Evolutionary conservation across 441 rosid species (phyloP), one percentile per base, ranked within the genome.

Genomic region (Biscutella laevigata): DNA sequence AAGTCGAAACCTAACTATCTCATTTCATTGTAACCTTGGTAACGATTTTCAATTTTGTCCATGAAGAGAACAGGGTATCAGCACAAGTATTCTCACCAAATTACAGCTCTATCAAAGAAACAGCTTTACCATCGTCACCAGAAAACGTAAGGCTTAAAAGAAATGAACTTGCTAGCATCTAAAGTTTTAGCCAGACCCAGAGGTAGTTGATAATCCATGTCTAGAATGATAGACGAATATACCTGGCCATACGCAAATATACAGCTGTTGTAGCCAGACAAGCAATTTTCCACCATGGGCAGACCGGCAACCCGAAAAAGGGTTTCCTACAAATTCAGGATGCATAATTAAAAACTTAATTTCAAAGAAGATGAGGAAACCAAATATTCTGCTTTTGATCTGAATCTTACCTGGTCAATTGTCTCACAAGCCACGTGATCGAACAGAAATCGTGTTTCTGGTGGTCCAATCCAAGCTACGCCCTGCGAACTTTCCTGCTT

Each of bases 181-280:
- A 0, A 30, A 30, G 39, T 11, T 19, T 17, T n/a, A 45, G 34
- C 33, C 33, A 25, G 33, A 26, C 2, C 21, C 4, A 44, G 33
- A 46, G 35, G 25, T 16, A 46, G 26, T 47, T 29, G 38, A 47
- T 11, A 24, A 54, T n/a, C 19, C 14, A 46, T 38, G 44, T 13
- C 63, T 26, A 41, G 9, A 49, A 28, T 41, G 14, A 42, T 12
- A 35, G 16, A 65, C 32, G 19, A 41, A 52, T 16, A 12, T 66
- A 94, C 99, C 99, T 87, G 97, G 25, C 99, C 95, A 65, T 89
- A 94, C 6, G 97, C 97, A 76, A 94, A 94, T 78, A 94, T 87
- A 61, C 97, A 94, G 65, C 99, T 87, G 43, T 94, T 89, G 70
- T 94, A 94, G 40, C 97, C 99, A 61, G 97, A 84, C 78, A 94